Evolutionary conservation across 352 stramenopile genomes (phyloP).

Genomic region (Blastocystis sp.): DNA sequence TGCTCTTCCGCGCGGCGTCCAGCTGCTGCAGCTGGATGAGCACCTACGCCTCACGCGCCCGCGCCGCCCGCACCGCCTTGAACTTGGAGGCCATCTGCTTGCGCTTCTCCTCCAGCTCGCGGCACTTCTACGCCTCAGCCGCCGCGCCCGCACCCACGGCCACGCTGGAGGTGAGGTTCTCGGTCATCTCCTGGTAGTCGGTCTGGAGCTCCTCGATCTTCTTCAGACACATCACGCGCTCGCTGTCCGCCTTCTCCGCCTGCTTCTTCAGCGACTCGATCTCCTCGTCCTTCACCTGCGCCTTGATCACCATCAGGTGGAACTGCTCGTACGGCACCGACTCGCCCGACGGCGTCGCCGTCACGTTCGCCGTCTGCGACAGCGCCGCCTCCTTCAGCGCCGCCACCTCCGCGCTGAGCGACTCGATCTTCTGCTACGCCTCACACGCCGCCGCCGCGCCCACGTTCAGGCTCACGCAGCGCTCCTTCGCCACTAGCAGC

Average conservation of each 20-base stretch:
- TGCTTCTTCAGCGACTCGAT: conserved; percentile 13
- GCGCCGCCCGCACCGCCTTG: conserved; percentile 2
- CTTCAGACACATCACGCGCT: conserved; percentile 51
- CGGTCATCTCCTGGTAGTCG: conserved; percentile 47
- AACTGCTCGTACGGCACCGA: conserved; percentile 28
- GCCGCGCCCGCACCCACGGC: neutral
- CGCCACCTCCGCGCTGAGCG: conserved; percentile 14
- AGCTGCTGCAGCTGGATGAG: conserved; percentile 54
- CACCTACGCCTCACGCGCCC: neutral
- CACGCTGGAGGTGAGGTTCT: conserved; percentile 28
- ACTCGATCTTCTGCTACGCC: conserved; percentile 53
- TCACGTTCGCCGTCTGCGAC: neutral
- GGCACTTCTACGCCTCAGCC: conserved; percentile 34
- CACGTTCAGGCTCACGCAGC: conserved; percentile 43
- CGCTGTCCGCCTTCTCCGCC: conserved; percentile 4
- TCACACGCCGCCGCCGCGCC: neutral
- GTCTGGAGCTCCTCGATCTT: conserved; percentile 51
- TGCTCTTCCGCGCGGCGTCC: neutral
- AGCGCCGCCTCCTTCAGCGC: conserved; percentile 14
- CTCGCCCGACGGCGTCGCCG: neutral
- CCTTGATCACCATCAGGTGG: conserved; percentile 33
- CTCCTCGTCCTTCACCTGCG: conserved; percentile 50
- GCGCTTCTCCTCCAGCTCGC: conserved; percentile 49
- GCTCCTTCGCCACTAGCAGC: conserved; percentile 32
- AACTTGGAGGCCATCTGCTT: conserved; percentile 25